phyloP scores from a whole-genome alignment of 805 yeast species.

The Ogataea nitratoaversa region DNA sequence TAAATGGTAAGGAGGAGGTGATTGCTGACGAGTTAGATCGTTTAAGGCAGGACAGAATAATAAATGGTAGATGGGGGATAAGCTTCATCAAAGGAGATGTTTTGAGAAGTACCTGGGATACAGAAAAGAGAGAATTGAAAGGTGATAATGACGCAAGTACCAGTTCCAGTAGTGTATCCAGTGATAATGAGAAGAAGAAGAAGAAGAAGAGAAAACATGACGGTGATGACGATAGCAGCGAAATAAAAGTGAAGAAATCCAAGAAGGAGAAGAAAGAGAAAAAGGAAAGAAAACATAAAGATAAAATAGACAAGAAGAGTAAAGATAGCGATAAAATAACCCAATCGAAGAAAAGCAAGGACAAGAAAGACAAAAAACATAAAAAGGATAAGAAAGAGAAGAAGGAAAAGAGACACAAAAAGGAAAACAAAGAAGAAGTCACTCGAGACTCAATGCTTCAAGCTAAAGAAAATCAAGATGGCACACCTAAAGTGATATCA shows the following conservation, averaged over 20 bases:
- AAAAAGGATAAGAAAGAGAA: slow-evolving; percentile 21
- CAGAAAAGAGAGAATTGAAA: slow-evolving; percentile 38
- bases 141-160: slow-evolving; percentile 5
- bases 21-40: slow-evolving; percentile 62
- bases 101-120: slow-evolving; percentile 78
- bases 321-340: too few relatives aligned
- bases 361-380: slow-evolving; percentile 25
- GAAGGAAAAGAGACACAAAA: slow-evolving; percentile 27
- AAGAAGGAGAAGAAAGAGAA: slow-evolving; percentile 27
- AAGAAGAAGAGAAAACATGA: slow-evolving; percentile 24
- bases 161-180: slow-evolving; percentile 24
- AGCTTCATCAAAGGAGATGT: slow-evolving; percentile 83
- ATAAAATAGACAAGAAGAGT: slow-evolving; percentile 27
- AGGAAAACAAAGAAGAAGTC: slow-evolving; percentile 26
- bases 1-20: slow-evolving; percentile 79
- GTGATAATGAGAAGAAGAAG: slow-evolving; percentile 22
- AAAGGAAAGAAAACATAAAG: slow-evolving; percentile 28
- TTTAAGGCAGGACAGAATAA: slow-evolving; percentile 61
- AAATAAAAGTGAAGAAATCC: slow-evolving; percentile 1
- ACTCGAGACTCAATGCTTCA: slow-evolving; percentile 40
- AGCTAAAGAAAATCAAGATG: slow-evolving; percentile 27
- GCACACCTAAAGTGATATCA: slow-evolving; percentile 33
- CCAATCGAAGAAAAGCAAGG: slow-evolving; percentile 15
- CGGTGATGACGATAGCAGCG: slow-evolving; percentile 23
- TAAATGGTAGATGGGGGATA: slow-evolving; percentile 87